phyloP scores from a whole-genome alignment of 805 yeast species.

The Naumovozyma dairenensis region DNA sequence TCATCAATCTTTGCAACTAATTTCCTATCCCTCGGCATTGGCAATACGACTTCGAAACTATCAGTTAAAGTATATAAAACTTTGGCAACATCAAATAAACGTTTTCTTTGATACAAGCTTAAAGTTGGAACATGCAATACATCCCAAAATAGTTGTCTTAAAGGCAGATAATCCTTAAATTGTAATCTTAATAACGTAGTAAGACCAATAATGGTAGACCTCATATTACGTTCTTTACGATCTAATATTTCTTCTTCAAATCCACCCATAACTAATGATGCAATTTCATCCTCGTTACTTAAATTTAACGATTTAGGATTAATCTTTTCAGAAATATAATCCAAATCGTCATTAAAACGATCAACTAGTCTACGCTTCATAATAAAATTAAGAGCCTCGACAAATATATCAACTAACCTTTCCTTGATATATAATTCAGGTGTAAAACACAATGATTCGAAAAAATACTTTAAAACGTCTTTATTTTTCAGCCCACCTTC shows the following conservation, averaged over 20 bases:
- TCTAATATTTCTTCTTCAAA: slow-evolving; percentile 8
- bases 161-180: slow-evolving; percentile 39
- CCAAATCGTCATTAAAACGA: slow-evolving; percentile 58
- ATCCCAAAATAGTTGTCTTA: slow-evolving; percentile 57
- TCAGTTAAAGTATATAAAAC: slow-evolving; percentile 56
- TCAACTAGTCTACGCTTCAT: slow-evolving; percentile 55
- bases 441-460: slow-evolving; percentile 48
- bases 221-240: slow-evolving; percentile 16
- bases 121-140: slow-evolving; percentile 52
- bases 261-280: slow-evolving; percentile 6
- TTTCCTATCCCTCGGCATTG: slow-evolving; percentile 58
- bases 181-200: slow-evolving; percentile 16
- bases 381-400: slow-evolving; percentile 49
- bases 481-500: slow-evolving; percentile 71
- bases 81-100: slow-evolving; percentile 53
- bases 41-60: slow-evolving; percentile 49
- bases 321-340: slow-evolving; percentile 22
- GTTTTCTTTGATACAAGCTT: slow-evolving; percentile 49
- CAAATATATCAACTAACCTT: slow-evolving; percentile 39
- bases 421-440: slow-evolving; percentile 42
- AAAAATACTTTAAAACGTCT: slow-evolving; percentile 50
- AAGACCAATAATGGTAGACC: slow-evolving; percentile 22
- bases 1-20: slow-evolving; percentile 50
- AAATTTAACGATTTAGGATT: slow-evolving; percentile 15
- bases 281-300: slow-evolving; percentile 13